Base-by-base conservation (phyloP, 768 basidiomycete genomes). In the Lentinula raphanica region DNA sequence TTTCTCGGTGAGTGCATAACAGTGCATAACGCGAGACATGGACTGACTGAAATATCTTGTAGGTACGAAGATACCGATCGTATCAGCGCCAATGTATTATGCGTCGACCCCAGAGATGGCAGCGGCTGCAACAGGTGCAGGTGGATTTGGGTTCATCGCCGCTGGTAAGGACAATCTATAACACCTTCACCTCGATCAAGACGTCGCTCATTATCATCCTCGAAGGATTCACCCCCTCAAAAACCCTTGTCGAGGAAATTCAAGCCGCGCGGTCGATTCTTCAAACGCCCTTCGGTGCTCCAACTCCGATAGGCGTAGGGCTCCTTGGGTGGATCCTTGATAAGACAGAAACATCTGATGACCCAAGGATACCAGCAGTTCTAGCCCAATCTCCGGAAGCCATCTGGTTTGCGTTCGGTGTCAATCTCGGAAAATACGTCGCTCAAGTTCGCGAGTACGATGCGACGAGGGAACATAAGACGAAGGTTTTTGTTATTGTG, bases 321-420 rank as follows among this genome's bases (percentile, higher is more conserved):
- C 79, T 81, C 65, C 63, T 87, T 23, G 77, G 76, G 3, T 88
- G 82, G 81, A 72, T 76, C 40, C 71, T 87, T 9, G 84, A 87
- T 23, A 67, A 70, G 27, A 69, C 74, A 2, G 70, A 70, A 23
- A 56, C 59, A 5, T 66, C 71, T 4, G 70, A 71, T 2, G 70
- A 73, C 28, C 70, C 69, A 7, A 58, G 78, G 25, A 67, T 87
- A 17, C 65, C 69, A 8, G 66, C 69, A 15, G 72, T 79, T 21
- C 74, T 86, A 36, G 78, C 76, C 45, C 71, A 75, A 56, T 67
- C 70, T 2, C 79, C 84, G 3, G 69, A 67, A 1, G 80, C 82
- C 0, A 68, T 89, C 44, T 88, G 85, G 85, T 73, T 89, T 36
- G 77, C 84, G 0, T 87, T 87, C 61, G 85, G 86, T 1, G 62